Base-by-base conservation (phyloP, 495 filamentous ascomycete genomes). In the Aspergillus sclerotioniger region DNA sequence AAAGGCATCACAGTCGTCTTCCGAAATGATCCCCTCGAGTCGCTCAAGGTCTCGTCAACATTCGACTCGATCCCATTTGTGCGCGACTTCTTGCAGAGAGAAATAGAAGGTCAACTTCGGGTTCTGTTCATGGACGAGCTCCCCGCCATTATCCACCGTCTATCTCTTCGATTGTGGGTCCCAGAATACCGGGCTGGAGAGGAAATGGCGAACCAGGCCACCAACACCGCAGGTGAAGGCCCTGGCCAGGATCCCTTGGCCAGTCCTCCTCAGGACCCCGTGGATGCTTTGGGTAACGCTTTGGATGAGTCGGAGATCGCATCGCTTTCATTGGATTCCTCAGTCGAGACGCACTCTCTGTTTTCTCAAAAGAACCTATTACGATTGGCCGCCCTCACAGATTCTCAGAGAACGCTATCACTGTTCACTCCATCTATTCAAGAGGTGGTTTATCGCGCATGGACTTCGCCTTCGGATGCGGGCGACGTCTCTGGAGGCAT, bases 1-100 rank as follows among this genome's bases (percentile, higher is more conserved):
- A 98, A 98, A 69, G 94, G 94, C 8, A 81, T 98, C 47, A 98
- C 94, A 0, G 78, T 98, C 35, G 94, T 98, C 6, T 98, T 98
- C 64, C 88, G 94, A 61, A 98, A 98, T 80, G 94, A 98, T 72
- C 94, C 94, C 2, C 84, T 98, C 53, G 94, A 98, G 65, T 96
- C 92, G 13, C 85, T 98, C 60, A 98, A 97, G 77, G 94, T 98
- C 59, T 97, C 94, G 3, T 96, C 91, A 56, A 98, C 94, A 25
- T 98, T 98, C 70, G 94, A 98, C 75, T 96, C 94, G 10, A 98
- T 98, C 64, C 93, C 93, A 9, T 98, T 98, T 63, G 93, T 98
- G 54, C 87, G 93, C 55, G 93, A 98, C 67, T 98, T 97, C 71
- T 79, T 98, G 47, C 94, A 98, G 67, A 91, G 89, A 66, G 95